Percentiles rank a stretch among this genome's conserved stretches.
Evolutionary conservation across 345 rosid species (phyloP).

Genomic region (Melastoma malabathricum): DNA sequence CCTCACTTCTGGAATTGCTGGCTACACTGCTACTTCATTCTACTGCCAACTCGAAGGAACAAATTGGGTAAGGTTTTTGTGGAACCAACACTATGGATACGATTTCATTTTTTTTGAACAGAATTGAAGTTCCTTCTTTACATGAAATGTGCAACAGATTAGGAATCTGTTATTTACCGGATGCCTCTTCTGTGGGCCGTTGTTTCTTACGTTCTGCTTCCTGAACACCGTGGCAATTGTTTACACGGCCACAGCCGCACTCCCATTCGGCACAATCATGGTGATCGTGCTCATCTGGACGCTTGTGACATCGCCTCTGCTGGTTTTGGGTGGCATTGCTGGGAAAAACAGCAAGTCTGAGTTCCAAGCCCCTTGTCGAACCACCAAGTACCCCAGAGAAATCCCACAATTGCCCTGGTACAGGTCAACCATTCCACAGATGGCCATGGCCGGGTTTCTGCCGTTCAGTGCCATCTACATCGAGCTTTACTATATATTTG

Average conservation of each 20-base stretch:
- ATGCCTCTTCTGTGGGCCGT: constrained; percentile 79
- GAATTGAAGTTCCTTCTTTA: background rate
- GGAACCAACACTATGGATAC: background rate
- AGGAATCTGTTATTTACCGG: constrained; percentile 73
- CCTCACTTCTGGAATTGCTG: constrained; percentile 84
- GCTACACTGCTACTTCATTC: constrained; percentile 70
- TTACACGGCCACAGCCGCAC: constrained; percentile 74
- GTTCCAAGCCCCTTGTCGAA: constrained; percentile 86
- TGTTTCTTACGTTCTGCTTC: constrained; percentile 80
- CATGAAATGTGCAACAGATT: constrained; percentile 32
- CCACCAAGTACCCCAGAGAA: constrained; percentile 79
- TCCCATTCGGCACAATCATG: constrained; percentile 79
- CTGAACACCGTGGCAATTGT: constrained; percentile 77
- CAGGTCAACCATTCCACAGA: constrained; percentile 70
- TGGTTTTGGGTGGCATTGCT: constrained; percentile 87
- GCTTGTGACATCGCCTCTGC: constrained; percentile 68
- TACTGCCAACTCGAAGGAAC: constrained; percentile 86
- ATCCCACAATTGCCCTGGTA: constrained; percentile 81
- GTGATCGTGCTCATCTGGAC: constrained; percentile 83
- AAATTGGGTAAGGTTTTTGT: constrained; percentile 48
- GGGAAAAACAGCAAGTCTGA: constrained; percentile 86
- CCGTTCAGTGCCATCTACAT: constrained; percentile 4
- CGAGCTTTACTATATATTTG: constrained; percentile 7
- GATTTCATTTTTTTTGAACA: background rate
- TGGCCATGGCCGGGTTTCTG: constrained; percentile 25